These are phyloP conservation scores for Osmanthus fragrans DNA, from an alignment of 257 asterid species.

Conservation along the genomic window DNA sequence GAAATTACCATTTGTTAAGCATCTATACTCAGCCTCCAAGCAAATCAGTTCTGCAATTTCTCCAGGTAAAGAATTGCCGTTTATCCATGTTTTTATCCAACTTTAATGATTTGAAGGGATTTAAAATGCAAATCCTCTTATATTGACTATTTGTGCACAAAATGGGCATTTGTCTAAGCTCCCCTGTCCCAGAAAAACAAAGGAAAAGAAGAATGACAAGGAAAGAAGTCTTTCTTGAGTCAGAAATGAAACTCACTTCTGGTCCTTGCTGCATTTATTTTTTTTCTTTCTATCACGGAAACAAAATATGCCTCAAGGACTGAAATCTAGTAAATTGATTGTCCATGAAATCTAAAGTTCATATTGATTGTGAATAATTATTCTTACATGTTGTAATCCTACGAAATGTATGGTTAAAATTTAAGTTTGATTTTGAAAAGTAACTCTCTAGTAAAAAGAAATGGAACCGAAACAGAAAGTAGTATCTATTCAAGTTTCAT, in stretches of 20 bases:
- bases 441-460: too few species aligned
- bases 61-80: conserved; percentile 54
- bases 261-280: background rate
- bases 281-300: background rate
- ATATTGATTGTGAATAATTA: background rate
- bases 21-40: conserved; percentile 89
- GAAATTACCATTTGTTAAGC: conserved; percentile 83
- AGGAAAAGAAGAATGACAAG: background rate
- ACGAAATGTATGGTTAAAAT: too few species aligned
- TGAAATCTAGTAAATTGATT: background rate
- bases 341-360: background rate
- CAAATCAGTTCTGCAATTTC: conserved; percentile 92
- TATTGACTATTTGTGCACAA: background rate
- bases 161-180: background rate
- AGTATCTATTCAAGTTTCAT: too few species aligned
- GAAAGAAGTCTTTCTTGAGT: background rate
- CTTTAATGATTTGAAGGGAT: conserved; percentile 4
- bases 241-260: background rate
- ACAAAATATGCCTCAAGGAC: background rate
- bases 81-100: conserved; percentile 5
- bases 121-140: conserved; percentile 13
- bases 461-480: too few species aligned
- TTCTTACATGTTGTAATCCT: background rate
- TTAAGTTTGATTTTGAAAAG: too few species aligned
- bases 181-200: background rate